Base-by-base conservation (phyloP, 176 grass and related monocot genomes). In the Canna indica region DNA sequence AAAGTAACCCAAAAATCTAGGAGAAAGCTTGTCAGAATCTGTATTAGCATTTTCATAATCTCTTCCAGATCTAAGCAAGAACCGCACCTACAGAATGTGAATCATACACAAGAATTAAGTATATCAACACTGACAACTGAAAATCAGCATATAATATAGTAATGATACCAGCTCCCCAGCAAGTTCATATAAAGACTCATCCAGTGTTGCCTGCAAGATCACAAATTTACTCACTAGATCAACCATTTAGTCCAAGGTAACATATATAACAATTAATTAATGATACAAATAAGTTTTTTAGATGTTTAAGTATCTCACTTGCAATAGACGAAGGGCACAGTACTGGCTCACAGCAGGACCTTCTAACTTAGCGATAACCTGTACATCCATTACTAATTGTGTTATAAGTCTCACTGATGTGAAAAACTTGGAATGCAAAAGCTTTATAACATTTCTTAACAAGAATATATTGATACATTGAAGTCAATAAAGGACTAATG, bases 341-440 rank as follows among this genome's bases (percentile, higher is more conserved):
- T 90, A 97, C 77, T 97, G 94, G 83, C 84, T 92, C 54, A 92
- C 86, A 56, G 88, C 86, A 79, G 89, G 88, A 61, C 94, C 94
- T 82, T 97, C 89, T 78, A 92, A 73, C 84, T 97, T 97, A 60
- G 93, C 93, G 89, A 97, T 97, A 59, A 97, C 93, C 93, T 97
- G 70, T 59, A 83, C 74, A 83, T 29, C 28, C n/a, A 72, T 30
- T 67, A 61, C 62, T 59, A 57, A 47, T 52, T 69, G 28, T n/a
- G 22, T 54, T 54, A 54, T 6, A 54, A 54, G 6, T 33, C 63
- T 33, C 18, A 24, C 0, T 38, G 29, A 38, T n/a, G 11, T 36
- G 2, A 66, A 39, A 22, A 66, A 10, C 24, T 66, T 18, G 0
- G 39, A 66, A 66, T 41, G 18, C 12, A 2, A 66, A 66, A 66